Evolutionary conservation across 1,139 yeast genomes (phyloP).

Genomic region (Suhomyces yuchorum): DNA sequence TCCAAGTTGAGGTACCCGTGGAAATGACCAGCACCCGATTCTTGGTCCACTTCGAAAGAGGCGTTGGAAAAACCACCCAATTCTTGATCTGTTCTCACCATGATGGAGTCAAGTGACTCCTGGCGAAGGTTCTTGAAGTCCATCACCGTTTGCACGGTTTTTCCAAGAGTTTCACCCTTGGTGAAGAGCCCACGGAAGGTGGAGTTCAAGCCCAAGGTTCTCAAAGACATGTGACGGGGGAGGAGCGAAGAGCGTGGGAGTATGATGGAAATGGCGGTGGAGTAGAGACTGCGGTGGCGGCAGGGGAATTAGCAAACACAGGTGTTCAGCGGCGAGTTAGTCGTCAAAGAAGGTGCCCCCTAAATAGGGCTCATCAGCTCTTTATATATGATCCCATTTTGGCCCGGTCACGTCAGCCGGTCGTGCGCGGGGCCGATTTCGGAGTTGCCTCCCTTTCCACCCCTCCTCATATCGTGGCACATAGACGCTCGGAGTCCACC

Average conservation of each 20-base stretch:
- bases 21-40: constrained; percentile 54
- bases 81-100: constrained; percentile 71
- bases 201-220: constrained; percentile 45
- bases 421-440: constrained; percentile 5
- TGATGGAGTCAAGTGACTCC: constrained; percentile 44
- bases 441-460: constrained; percentile 9
- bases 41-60: constrained; percentile 45
- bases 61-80: constrained; percentile 79
- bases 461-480: constrained; percentile 6
- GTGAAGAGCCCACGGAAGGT: constrained; percentile 41
- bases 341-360: neutral
- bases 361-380: constrained; percentile 2
- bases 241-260: neutral
- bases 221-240: constrained; percentile 37
- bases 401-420: neutral
- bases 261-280: neutral
- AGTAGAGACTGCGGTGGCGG: neutral
- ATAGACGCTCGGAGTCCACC: neutral
- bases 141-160: constrained; percentile 46
- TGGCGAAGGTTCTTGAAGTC: constrained; percentile 55
- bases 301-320: neutral
- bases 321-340: neutral
- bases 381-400: constrained; percentile 9
- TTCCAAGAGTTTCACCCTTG: constrained; percentile 32
- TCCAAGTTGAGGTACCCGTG: constrained; percentile 74